Evolutionary conservation across 164 flowering plant species (phyloP), one percentile per base, ranked within the genome.

Genomic region (Nelumbo lutea): DNA sequence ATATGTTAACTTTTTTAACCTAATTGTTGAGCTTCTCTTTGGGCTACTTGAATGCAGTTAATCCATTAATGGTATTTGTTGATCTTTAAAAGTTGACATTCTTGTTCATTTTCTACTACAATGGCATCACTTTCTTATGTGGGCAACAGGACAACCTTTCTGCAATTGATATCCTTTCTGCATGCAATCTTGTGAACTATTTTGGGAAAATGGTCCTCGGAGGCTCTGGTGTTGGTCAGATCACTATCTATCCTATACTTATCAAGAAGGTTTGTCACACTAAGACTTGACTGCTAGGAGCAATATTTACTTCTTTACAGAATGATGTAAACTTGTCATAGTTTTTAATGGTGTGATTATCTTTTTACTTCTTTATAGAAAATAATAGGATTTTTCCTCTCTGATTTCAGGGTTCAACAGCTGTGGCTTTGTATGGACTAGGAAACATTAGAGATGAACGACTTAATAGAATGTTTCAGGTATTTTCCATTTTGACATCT

Each of bases 201-300:
- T 96, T 96, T 79, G 99, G 99, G 44, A 95, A 96, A 80, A 90
- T 92, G 95, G 90, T 72, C 71, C 98, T 92, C 64, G 98, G 93
- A 65, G 99, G 99, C 52, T 93, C 99, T 73, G 99, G 99, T 75
- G 98, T 96, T 80, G 99, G 99, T 66, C 90, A 96, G 87, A 96
- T 96, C 73, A 83, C 93, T 55, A 80, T 96, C 51, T 76, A 68
- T 68, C 98, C 99, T 57, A 93, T 95, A 69, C 98, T 92, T 75
- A 86, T 95, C 61, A 81, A 79, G 74, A 95, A 92, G 98, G 98
- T 92, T 14, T 52, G 90, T 60, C 58, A 10, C 45, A 56, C n/a
- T 68, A 47, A 42, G 11, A 43, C 43, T 65, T 64, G 39, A 7
- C 38, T 60, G 13, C 42, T 10, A 42, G 47, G 56, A 68, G 41